Base-by-base conservation (phyloP, 169 alveolate species). In the Eimeria praecox region DNA sequence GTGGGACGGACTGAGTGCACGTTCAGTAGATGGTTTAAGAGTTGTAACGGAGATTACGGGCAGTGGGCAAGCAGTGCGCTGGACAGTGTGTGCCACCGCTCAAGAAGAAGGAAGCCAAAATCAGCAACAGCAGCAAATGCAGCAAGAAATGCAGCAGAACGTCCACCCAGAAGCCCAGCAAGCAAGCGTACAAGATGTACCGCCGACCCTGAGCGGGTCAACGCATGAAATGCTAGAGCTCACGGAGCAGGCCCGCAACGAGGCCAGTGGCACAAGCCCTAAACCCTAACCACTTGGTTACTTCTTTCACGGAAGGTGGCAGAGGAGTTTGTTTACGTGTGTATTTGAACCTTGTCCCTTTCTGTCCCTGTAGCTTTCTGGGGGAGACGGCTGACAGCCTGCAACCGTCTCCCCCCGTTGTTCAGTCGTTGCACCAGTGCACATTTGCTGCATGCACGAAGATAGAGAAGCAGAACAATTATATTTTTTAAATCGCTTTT, bases 1-100 rank as follows among this genome's bases (percentile, higher is more conserved):
- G 33, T 87, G 93, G 93, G 93, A 87, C 56, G 93, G 93, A 4
- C 93, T 87, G 64, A 87, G 93, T 83, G 93, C 93, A 12, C 66
- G 83, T 0, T 59, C 93, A 40, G 59, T n/a, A 83, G 93, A 87
- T 10, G 93, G 93, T 8, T 54, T 87, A 40, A 82, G 93, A 9
- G 83, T 87, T 56, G 93, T 87, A 40, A 87, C 93, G 33, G 93
- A 87, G 33, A 87, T 87, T 9, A 87, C 93, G 9, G 93, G 93
- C 78, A 87, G 82, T 16, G 93, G 93, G 16, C 83, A 87, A 49
- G 93, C 93, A 14, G 93, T 87, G 24, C 66, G 93, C n/a, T 87
- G 93, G 93, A 64, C 82, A 24, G 93, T 87, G 35, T 64, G 93
- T 35, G 64, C 93, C 42, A 87, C 83, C 12, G 71, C 93, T 44